Evolutionary conservation across 495 filamentous ascomycete genomes (phyloP), one percentile per base, ranked within the genome.

Genomic region (Apodospora peruviana): DNA sequence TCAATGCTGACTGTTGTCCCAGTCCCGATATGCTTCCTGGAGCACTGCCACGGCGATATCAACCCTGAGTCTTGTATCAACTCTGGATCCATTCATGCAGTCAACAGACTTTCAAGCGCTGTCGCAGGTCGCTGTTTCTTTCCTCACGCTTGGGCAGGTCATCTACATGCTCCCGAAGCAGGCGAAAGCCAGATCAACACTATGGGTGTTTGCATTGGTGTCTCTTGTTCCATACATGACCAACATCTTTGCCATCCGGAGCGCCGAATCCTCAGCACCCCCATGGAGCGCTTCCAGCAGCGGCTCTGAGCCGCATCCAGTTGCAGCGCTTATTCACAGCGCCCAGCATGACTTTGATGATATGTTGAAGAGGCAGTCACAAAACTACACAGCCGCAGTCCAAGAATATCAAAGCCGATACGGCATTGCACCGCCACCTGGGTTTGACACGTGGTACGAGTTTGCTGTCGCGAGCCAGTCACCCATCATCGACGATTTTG

Each of bases 361-460:
- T 3, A 20, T 72, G 10, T 36, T 76, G n/a, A 40, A 52, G 21
- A 56, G 59, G 23, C 78, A 81, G 50, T 81, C 79, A 4, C 61
- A 65, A 20, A 69, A 57, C 1, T 61, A 71, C 17, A 47, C 59
- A 2, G 64, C 62, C 5, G 76, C 77, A 9, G 59, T 68, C 2
- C 57, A 60, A 2, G 76, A 82, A 56, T 85, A 86, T 53, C 57
- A 56, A 27, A 69, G 73, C 5, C 68, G 80, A 16, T 79, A 83
- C 48, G 53, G 62, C 1, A 60, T 73, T 12, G 62, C 68, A 72
- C 84, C 84, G 2, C 84, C 84, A 11, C 84, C 84, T n/a, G 83
- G 82, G 4, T 87, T 86, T 53, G 75, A 81, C 42, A 62, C 60
- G 37, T 88, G 84, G 84, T 86, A 79, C 57, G 62, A 73, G 40